These are phyloP conservation scores for Arthrobotrys conoides DNA, from an alignment of 2,329 filamentous ascomycete genomes.

Conservation along the genomic window DNA sequence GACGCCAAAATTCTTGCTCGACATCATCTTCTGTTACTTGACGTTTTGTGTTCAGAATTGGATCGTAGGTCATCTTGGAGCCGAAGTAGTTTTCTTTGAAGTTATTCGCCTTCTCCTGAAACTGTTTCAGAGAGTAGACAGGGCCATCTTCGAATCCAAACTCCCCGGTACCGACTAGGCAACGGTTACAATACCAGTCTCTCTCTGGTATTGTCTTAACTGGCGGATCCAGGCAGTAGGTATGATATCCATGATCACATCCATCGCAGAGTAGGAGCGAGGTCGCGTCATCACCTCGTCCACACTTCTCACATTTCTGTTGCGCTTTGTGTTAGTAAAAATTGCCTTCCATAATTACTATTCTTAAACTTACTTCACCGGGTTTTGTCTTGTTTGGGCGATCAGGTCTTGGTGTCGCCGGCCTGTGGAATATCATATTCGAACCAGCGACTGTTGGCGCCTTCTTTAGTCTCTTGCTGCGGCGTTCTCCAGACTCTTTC, in stretches of 20 bases:
- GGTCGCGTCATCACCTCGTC: conserved; percentile 79
- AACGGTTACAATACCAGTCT: conserved; percentile 97
- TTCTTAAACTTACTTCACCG: conserved; percentile 71
- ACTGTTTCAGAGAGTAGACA: conserved; percentile 93
- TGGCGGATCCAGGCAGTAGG: conserved; percentile 88
- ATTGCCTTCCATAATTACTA: too few species aligned
- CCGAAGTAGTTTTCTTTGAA: conserved; percentile 97
- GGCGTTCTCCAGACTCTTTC: conserved; percentile 77
- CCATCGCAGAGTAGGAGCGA: conserved; percentile 87
- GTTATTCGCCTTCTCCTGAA: conserved; percentile 93
- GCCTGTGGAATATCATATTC: conserved; percentile 94
- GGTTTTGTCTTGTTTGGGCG: conserved; percentile 73
- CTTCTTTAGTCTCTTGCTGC: conserved; percentile 94
- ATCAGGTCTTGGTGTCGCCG: conserved; percentile 76
- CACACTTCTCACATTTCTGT: conserved; percentile 88
- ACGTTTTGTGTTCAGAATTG: conserved; percentile 82
- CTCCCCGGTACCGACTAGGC: conserved; percentile 93
- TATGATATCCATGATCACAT: conserved; percentile 90
- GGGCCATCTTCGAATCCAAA: conserved; percentile 98
- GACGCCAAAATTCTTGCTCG: conserved; percentile 94
- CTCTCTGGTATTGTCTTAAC: conserved; percentile 81
- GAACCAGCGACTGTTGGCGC: conserved; percentile 91
- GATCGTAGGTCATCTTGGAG: conserved; percentile 88
- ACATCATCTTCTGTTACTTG: conserved; percentile 95
- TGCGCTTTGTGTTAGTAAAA: conserved; percentile 64